Evolutionary conservation across 345 rosid species (phyloP).

Genomic region (Geranium rotundifolium): DNA sequence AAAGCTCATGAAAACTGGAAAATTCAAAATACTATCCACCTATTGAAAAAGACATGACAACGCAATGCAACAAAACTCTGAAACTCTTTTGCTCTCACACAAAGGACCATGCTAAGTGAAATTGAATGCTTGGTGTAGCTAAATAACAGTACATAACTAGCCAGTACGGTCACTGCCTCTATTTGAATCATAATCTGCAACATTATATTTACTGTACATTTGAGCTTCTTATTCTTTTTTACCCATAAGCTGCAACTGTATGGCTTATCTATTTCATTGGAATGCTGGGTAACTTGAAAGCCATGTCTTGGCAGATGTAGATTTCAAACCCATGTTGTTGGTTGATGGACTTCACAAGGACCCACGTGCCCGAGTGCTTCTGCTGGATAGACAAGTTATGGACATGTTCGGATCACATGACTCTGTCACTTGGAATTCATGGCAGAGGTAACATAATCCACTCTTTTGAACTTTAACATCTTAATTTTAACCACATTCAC

Average conservation of each 20-base stretch:
- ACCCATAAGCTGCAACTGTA: neutral
- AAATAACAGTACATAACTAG: neutral
- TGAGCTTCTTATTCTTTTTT: neutral
- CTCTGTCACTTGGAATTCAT: no score
- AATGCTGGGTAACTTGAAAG: neutral
- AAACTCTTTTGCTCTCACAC: neutral
- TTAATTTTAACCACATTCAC: no score
- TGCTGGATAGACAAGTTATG: neutral
- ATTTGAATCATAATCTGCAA: neutral
- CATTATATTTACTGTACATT: neutral
- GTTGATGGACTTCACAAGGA: neutral
- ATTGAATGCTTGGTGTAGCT: neutral
- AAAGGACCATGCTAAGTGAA: neutral
- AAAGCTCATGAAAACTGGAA: neutral
- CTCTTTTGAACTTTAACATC: no score
- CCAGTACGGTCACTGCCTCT: neutral
- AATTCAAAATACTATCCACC: neutral
- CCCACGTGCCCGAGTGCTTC: neutral
- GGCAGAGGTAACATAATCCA: no score
- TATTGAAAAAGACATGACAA: neutral
- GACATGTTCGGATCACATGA: neutral
- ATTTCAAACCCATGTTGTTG: neutral
- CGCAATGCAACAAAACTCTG: neutral
- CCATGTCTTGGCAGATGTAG: neutral
- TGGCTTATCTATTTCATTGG: neutral